phyloP scores from a whole-genome alignment of 805 yeast species.

The Metschnikowia aberdeeniae region DNA sequence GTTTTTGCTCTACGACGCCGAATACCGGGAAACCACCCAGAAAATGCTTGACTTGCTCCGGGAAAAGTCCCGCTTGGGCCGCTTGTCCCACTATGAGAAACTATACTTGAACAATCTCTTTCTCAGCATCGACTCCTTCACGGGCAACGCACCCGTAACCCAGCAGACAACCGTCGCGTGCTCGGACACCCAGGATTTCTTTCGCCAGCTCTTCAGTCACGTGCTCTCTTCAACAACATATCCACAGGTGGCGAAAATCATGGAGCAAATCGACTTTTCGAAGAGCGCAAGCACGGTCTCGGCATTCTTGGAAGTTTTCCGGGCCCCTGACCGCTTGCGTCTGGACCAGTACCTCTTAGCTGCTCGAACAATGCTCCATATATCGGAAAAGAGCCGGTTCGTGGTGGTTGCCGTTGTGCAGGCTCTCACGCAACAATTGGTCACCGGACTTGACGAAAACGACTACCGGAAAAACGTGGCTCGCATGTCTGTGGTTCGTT shows the following conservation, averaged over 20 bases:
- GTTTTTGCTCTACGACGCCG: slow-evolving; percentile 53
- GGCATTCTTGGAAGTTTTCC: slow-evolving; percentile 40
- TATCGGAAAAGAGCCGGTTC: slow-evolving; percentile 30
- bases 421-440: slow-evolving; percentile 56
- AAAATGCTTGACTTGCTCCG: slow-evolving; percentile 59
- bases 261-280: slow-evolving; percentile 41
- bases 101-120: slow-evolving; percentile 57
- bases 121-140: slow-evolving; percentile 47
- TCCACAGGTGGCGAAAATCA: slow-evolving; percentile 3
- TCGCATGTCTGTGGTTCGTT: slow-evolving; percentile 58
- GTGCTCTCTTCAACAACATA: slow-evolving; percentile 4
- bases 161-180: not conserved
- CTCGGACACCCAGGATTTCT: slow-evolving; percentile 11
- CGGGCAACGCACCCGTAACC: slow-evolving; percentile 3
- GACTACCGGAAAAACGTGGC: slow-evolving; percentile 56
- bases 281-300: slow-evolving; percentile 33
- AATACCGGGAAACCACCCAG: slow-evolving; percentile 54
- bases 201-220: slow-evolving; percentile 12
- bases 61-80: slow-evolving; percentile 44
- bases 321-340: slow-evolving; percentile 57
- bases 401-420: slow-evolving; percentile 54
- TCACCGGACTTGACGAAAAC: slow-evolving; percentile 61
- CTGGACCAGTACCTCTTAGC: slow-evolving; percentile 52
- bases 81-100: slow-evolving; percentile 51
- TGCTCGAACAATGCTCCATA: slow-evolving; percentile 41